Evolutionary conservation across 257 asterid species (phyloP).

Genomic region (Cordia subcordata): DNA sequence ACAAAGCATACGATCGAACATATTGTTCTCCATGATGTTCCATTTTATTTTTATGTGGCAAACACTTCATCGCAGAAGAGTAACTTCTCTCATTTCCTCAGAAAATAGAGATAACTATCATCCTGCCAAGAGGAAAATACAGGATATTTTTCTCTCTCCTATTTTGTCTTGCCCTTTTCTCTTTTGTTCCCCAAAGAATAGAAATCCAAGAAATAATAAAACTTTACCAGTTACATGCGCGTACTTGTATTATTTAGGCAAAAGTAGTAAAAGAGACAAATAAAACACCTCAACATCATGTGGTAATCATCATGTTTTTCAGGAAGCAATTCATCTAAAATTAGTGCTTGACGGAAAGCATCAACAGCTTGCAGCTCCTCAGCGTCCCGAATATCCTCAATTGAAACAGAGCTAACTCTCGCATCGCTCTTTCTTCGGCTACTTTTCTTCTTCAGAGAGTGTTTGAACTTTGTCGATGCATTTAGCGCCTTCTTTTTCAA

Average conservation of each 20-base stretch:
- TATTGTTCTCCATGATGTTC: no score
- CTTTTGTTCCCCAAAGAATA: no score
- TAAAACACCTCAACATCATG: constrained; percentile 78
- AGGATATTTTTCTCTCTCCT: no score
- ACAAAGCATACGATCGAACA: no score
- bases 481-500: constrained; percentile 89
- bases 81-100: no score
- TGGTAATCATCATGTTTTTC: constrained; percentile 89
- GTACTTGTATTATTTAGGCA: background rate
- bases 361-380: constrained; percentile 87
- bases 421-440: constrained; percentile 77
- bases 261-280: constrained; percentile 13
- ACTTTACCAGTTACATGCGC: background rate
- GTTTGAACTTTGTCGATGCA: constrained; percentile 92
- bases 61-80: no score
- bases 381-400: constrained; percentile 89
- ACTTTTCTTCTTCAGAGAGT: constrained; percentile 90
- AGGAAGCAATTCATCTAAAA: constrained; percentile 79
- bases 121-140: no score
- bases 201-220: background rate
- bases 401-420: constrained; percentile 81
- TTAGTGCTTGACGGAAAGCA: constrained; percentile 75
- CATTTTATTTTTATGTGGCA: no score
- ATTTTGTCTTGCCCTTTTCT: no score
- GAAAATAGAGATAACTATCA: no score